A percentile compares a stretch with the other conserved stretches of the same genome.
These are phyloP conservation scores for Pythium rhizo-oryzae DNA, from an alignment of 352 stramenopile species.

Conservation along the genomic window DNA sequence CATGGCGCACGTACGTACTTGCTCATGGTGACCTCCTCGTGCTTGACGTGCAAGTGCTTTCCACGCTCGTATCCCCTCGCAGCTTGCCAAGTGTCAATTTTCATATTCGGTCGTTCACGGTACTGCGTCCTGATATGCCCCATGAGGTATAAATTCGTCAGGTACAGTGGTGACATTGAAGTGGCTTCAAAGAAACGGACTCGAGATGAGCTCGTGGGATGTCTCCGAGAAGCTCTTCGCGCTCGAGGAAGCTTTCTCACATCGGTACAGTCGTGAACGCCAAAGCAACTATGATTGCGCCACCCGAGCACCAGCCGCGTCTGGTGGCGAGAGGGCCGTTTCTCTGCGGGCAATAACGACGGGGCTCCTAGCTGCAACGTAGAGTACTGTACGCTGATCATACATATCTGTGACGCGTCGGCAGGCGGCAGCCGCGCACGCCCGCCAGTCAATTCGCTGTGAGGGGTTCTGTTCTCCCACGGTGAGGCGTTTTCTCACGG, in stretches of 20 bases:
- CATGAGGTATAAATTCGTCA: constrained; percentile 10
- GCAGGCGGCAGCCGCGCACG: too few relatives aligned
- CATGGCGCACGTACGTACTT: constrained; percentile 26
- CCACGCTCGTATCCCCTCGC: constrained; percentile 17
- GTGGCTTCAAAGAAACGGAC: constrained; percentile 34
- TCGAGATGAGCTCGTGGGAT: constrained; percentile 6
- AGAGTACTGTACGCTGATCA: constrained; percentile 10
- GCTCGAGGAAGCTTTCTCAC: too few relatives aligned
- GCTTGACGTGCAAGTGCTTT: constrained; percentile 19
- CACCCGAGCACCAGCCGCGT: too few relatives aligned
- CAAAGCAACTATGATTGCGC: too few relatives aligned
- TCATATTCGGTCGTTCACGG: constrained; percentile 22
- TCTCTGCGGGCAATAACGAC: background rate
- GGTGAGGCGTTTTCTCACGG: constrained; percentile 9
- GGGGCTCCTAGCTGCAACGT: constrained; percentile 1
- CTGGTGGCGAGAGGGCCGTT: background rate
- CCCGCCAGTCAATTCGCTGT: constrained; percentile 12
- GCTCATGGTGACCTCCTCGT: constrained; percentile 30
- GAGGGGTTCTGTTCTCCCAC: background rate
- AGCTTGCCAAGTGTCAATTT: constrained; percentile 25
- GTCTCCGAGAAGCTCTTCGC: constrained; percentile 9
- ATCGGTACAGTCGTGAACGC: too few relatives aligned
- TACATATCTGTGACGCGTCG: constrained; percentile 24
- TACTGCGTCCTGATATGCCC: constrained; percentile 1
- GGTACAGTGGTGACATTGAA: constrained; percentile 20